These are phyloP conservation scores for Eimeria praecox DNA, from an alignment of 169 alveolate species.

Conservation along the genomic window DNA sequence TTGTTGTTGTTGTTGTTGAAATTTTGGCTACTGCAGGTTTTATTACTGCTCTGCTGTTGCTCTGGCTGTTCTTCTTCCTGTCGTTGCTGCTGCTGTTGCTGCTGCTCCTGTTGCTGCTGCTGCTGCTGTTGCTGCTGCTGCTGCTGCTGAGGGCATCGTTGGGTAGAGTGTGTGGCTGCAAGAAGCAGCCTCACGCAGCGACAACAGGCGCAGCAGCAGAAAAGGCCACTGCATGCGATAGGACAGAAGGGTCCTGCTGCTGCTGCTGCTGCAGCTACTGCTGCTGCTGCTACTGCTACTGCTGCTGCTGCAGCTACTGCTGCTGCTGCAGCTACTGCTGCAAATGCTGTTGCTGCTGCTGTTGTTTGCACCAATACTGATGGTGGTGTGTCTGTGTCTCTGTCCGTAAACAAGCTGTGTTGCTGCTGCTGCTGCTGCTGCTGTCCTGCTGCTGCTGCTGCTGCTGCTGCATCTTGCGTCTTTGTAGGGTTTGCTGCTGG, in stretches of 20 bases:
- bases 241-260: background rate
- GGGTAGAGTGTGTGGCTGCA: too few species aligned
- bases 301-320: background rate
- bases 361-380: background rate
- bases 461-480: background rate
- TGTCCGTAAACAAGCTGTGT: background rate
- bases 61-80: too few species aligned
- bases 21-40: too few species aligned
- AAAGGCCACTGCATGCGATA: background rate
- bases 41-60: too few species aligned
- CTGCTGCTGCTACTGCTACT: background rate
- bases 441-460: conserved; percentile 7
- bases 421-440: background rate
- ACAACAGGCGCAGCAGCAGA: too few species aligned
- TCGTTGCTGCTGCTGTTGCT: too few species aligned
- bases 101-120: too few species aligned
- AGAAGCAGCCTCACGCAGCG: too few species aligned
- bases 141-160: too few species aligned
- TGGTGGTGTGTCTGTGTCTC: background rate
- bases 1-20: too few species aligned
- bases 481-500: background rate
- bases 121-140: too few species aligned
- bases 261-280: conserved; percentile 5
- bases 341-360: too few species aligned
- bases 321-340: background rate